Evolutionary conservation across 208 protist genomes (phyloP).

Genomic region (Zelonia costaricensis): DNA sequence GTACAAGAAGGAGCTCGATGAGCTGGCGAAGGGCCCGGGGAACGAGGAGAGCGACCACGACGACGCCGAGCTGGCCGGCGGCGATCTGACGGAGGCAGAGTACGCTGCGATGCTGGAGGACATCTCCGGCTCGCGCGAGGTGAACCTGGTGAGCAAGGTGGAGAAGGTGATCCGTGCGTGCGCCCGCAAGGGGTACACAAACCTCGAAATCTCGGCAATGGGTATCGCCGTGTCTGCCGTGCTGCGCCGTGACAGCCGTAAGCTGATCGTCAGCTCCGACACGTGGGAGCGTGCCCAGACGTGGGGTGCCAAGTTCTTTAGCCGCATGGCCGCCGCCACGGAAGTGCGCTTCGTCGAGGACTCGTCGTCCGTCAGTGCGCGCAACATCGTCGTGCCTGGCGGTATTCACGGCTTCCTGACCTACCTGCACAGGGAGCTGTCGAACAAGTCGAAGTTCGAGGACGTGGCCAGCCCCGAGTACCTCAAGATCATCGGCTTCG

Average conservation of each 20-base stretch:
- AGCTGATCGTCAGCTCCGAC: slow-evolving; percentile 43
- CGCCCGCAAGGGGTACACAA: slow-evolving; percentile 38
- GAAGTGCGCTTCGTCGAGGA: slow-evolving; percentile 44
- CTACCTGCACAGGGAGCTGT: slow-evolving; percentile 52
- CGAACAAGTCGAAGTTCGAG: slow-evolving; percentile 59
- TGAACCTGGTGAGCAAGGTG: slow-evolving; percentile 43
- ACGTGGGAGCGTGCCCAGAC: slow-evolving; percentile 56
- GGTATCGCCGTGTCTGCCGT: slow-evolving; percentile 44
- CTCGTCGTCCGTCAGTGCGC: slow-evolving; percentile 23
- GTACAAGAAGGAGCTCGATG: slow-evolving; percentile 30
- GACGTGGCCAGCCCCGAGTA: slow-evolving; percentile 42
- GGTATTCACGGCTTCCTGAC: slow-evolving; percentile 51
- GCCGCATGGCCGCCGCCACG: slow-evolving; percentile 40
- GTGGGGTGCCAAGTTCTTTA: slow-evolving; percentile 36
- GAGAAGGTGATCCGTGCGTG: slow-evolving; percentile 48
- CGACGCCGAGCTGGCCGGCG: slow-evolving; percentile 25
- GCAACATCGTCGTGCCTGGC: slow-evolving; percentile 45
- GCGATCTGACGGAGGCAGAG: slow-evolving; percentile 30
- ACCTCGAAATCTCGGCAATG: slow-evolving; percentile 56
- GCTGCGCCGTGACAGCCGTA: slow-evolving; percentile 48
- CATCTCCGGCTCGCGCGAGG: slow-evolving; percentile 26
- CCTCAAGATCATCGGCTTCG: slow-evolving; percentile 54
- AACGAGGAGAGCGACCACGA: slow-evolving; percentile 38
- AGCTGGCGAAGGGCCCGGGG: slow-evolving; percentile 40
- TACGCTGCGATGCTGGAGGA: slow-evolving; percentile 28